Evolutionary conservation across 352 stramenopile species (phyloP).

Genomic region (Pythium myriotylum): DNA sequence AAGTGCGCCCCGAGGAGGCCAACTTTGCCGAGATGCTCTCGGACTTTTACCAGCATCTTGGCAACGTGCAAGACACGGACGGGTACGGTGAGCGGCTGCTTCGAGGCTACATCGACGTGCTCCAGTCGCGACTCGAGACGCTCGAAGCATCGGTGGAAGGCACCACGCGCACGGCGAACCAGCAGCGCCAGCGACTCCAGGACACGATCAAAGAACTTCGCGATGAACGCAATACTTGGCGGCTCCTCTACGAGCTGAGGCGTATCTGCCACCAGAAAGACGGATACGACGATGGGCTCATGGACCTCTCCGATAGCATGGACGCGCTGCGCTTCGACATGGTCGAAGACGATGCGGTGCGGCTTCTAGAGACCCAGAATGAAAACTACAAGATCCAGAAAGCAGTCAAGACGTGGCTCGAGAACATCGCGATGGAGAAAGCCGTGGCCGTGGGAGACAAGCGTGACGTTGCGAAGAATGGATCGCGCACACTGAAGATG

Average conservation of each 20-base stretch:
- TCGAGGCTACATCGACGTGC: slow-evolving; percentile 73
- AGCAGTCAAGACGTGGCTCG: slow-evolving; percentile 79
- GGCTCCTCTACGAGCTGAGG: slow-evolving; percentile 71
- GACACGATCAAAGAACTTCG: slow-evolving; percentile 62
- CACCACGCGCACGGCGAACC: slow-evolving; percentile 18
- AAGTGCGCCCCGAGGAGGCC: slow-evolving; percentile 73
- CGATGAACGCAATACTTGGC: slow-evolving; percentile 87
- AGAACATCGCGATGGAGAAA: slow-evolving; percentile 76
- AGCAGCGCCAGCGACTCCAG: slow-evolving; percentile 41
- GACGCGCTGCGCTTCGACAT: slow-evolving; percentile 71
- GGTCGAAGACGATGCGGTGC: slow-evolving; percentile 76
- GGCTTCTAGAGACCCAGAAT: slow-evolving; percentile 56
- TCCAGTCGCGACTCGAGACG: slow-evolving; percentile 66
- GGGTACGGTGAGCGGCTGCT: slow-evolving; percentile 75
- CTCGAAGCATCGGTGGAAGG: slow-evolving; percentile 39
- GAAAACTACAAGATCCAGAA: slow-evolving; percentile 73
- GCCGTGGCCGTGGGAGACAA: slow-evolving; percentile 66
- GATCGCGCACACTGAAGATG: slow-evolving; percentile 66
- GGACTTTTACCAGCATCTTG: slow-evolving; percentile 76
- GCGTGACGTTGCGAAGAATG: slow-evolving; percentile 36
- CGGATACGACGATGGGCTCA: slow-evolving; percentile 37
- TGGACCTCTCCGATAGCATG: slow-evolving; percentile 32
- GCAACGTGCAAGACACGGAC: slow-evolving; percentile 71
- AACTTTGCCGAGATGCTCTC: slow-evolving; percentile 76
- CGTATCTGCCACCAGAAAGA: slow-evolving; percentile 54